Evolutionary conservation across 139 green algal genomes (phyloP).

Genomic region (Raphidocelis subcapitata): DNA sequence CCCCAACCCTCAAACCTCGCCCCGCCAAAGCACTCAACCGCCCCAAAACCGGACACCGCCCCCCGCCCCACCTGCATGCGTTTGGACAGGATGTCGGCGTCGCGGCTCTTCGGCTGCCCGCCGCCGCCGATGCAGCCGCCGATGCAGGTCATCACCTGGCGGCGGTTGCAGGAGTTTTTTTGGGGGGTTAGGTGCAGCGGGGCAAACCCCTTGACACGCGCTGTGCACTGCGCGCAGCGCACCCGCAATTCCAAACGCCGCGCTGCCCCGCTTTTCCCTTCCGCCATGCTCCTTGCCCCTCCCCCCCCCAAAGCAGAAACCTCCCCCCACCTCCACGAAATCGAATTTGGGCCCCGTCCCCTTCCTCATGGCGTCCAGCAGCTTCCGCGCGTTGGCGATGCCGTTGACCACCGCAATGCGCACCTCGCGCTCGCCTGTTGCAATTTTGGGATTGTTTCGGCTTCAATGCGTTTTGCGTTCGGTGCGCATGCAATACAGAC

Average conservation of each 20-base stretch:
- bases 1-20: constrained; percentile 1
- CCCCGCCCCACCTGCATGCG: background rate
- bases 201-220: too few species aligned
- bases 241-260: too few species aligned
- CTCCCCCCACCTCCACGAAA: constrained; percentile 50
- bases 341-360: constrained; percentile 23
- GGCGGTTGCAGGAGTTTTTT: background rate
- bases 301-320: too few species aligned
- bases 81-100: background rate
- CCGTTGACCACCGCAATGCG: constrained; percentile 38
- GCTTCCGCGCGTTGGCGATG: constrained; percentile 22
- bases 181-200: background rate
- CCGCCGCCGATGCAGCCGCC: constrained; percentile 89
- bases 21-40: background rate
- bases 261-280: too few species aligned
- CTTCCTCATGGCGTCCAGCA: constrained; percentile 10
- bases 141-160: constrained; percentile 85
- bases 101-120: constrained; percentile 59
- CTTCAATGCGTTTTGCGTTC: too few species aligned
- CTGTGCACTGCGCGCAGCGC: too few species aligned
- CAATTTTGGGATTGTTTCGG: too few species aligned
- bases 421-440: constrained; percentile 24
- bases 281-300: too few species aligned
- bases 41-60: background rate
- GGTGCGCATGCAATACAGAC: too few species aligned